phyloP scores from a whole-genome alignment of 805 yeast species.

The Yamadazyma kitorensis region DNA sequence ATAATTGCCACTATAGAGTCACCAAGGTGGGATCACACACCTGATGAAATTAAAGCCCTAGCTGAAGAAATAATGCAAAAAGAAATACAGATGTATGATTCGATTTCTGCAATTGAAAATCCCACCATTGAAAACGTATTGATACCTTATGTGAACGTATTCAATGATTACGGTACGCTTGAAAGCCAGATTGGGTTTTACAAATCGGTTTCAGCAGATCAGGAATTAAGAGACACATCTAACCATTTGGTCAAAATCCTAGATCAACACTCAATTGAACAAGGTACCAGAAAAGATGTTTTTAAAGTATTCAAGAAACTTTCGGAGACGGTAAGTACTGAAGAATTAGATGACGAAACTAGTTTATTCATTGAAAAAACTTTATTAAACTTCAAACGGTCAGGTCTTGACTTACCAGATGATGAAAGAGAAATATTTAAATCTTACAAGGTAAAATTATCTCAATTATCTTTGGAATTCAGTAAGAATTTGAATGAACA shows the following conservation, averaged over 20 bases:
- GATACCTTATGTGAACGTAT: conserved; percentile 48
- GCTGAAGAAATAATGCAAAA: conserved; percentile 45
- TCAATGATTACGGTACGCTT: conserved; percentile 46
- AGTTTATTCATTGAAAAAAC: conserved; percentile 55
- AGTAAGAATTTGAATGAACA: conserved; percentile 71
- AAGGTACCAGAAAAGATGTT: conserved; percentile 53
- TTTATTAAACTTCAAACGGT: conserved; percentile 56
- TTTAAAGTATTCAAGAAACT: conserved; percentile 57
- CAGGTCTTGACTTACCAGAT: conserved; percentile 62
- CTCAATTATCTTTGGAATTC: conserved; percentile 55
- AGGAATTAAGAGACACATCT: conserved; percentile 70
- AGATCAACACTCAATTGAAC: conserved; percentile 59
- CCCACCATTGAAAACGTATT: conserved; percentile 60
- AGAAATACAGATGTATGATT: conserved; percentile 48
- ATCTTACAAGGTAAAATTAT: conserved; percentile 55
- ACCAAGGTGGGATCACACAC: conserved; percentile 61
- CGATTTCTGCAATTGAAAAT: conserved; percentile 43
- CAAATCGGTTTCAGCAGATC: conserved; percentile 66
- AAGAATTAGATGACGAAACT: conserved; percentile 49
- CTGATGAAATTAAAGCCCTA: conserved; percentile 42
- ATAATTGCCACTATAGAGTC: conserved; percentile 5
- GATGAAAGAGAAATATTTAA: conserved; percentile 56
- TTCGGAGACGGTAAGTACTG: conserved; percentile 30
- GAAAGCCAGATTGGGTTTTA: conserved; percentile 60
- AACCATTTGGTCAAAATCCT: conserved; percentile 57